These are phyloP conservation scores for Aspergillus awamori DNA, from an alignment of 2,329 filamentous ascomycete species.

Conservation along the genomic window DNA sequence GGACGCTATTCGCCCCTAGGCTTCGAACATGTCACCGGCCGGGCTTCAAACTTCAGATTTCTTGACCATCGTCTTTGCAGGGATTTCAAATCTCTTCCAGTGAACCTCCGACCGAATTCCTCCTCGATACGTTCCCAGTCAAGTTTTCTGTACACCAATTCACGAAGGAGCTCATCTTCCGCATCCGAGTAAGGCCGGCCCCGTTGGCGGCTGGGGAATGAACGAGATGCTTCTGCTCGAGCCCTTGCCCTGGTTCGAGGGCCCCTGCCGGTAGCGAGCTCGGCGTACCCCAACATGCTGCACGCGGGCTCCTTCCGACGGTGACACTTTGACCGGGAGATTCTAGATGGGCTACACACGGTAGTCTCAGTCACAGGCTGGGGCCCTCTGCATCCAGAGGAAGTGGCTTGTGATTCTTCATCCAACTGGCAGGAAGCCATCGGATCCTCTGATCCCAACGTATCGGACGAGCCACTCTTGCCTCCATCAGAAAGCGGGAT, in stretches of 20 bases:
- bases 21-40: not conserved
- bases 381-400: not conserved
- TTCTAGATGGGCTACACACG: not conserved
- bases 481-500: not conserved
- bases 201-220: not conserved
- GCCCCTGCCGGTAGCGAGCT: not conserved
- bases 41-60: slow-evolving; percentile 5
- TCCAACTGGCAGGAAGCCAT: not conserved
- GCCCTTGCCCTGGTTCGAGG: slow-evolving; percentile 4
- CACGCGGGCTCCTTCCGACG: not conserved
- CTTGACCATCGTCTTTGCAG: slow-evolving; percentile 1
- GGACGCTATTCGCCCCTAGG: not conserved
- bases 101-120: slow-evolving; percentile 10
- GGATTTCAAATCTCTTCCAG: slow-evolving; percentile 10
- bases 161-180: slow-evolving; percentile 6
- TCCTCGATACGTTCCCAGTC: slow-evolving; percentile 4
- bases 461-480: not conserved
- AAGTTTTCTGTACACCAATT: slow-evolving; percentile 8
- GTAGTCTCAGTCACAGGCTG: not conserved
- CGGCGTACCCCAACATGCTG: not conserved
- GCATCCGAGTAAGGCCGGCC: not conserved
- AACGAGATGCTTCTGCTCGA: not conserved
- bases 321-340: not conserved
- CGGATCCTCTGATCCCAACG: not conserved
- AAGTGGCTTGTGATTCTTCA: not conserved